Base-by-base conservation (phyloP, 257 asterid species). In the Ilex aquifolium region DNA sequence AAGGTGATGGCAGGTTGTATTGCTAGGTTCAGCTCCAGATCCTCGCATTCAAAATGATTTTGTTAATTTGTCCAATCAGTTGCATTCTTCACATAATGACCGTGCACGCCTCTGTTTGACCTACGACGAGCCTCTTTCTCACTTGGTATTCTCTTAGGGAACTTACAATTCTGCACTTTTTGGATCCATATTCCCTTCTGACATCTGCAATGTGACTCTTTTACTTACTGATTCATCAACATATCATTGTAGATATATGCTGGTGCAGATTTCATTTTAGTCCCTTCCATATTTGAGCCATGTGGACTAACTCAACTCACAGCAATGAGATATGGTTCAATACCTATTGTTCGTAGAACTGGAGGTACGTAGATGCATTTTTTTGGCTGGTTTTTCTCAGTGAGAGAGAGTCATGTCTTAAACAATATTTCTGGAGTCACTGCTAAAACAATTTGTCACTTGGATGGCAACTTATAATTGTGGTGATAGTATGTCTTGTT, bases 301-400 rank as follows among this genome's bases (percentile, higher is more conserved):
- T 93, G 99, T 73, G 99, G 99, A 67, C 88, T 93, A 63, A 93
- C 99, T 65, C 99, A 93, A 81, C 99, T 93, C 82, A 84, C 88
- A 13, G 97, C 99, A 56, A 85, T 93, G 99, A 85, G 99, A 93
- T 93, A 82, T 42, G 97, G 99, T 57, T 84, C 97, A 11, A 79
- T 93, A 60, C 95, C 99, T 16, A 80, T 90, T n/a, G 99, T 88
- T 62, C 97, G 97, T 68, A 90, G 84, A 86, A 93, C 99, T 68
- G 99, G 99, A 84, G 99, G 99, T 90, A 39, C 9, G 72, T 60
- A 17, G 3, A 57, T 32, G 15, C 16, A 30, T 66, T 46, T 2
- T 8, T 57, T 32, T 46, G 1, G 27, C 42, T 54, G 0, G 14
- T 39, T 27, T 2, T 50, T 11, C 15, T 29, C 46, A 69, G 78